Percentiles rank a stretch among this genome's conserved stretches.
phyloP scores from a whole-genome alignment of 805 yeast species.

The Cyberlindnera mycetangii region DNA sequence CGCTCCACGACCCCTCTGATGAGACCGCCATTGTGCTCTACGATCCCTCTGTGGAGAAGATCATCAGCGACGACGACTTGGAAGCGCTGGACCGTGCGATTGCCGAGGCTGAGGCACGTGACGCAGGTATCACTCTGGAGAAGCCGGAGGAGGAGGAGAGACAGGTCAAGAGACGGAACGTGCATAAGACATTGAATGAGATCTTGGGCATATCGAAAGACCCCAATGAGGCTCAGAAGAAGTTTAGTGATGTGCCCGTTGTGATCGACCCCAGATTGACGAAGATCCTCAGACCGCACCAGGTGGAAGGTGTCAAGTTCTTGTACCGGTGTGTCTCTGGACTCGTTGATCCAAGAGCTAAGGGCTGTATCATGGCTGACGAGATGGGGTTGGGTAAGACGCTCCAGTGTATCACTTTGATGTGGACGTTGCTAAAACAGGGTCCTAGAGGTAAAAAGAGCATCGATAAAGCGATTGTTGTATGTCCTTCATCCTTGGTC shows the following conservation, averaged over 20 bases:
- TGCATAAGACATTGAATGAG: constrained; percentile 71
- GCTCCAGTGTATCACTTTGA: constrained; percentile 78
- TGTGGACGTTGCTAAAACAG: constrained; percentile 91
- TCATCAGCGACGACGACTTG: constrained; percentile 26
- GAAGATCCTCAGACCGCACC: constrained; percentile 90
- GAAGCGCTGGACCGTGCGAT: constrained; percentile 33
- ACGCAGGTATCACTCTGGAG: constrained; percentile 26
- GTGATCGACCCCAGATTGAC: constrained; percentile 89
- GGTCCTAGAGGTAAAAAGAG: constrained; percentile 80
- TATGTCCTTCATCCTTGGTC: constrained; percentile 92
- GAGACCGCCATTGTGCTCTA: constrained; percentile 93
- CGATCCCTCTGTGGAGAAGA: constrained; percentile 84
- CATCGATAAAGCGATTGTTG: constrained; percentile 86
- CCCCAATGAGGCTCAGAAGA: constrained; percentile 46
- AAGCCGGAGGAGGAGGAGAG: constrained; percentile 17
- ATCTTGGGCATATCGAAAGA: constrained; percentile 66
- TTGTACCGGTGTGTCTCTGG: constrained; percentile 91
- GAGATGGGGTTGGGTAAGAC: constrained; percentile 96
- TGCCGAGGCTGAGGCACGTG: constrained; percentile 27
- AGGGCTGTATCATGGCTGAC: constrained; percentile 98
- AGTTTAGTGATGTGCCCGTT: constrained; percentile 86
- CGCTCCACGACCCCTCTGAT: constrained; percentile 91
- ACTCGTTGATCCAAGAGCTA: constrained; percentile 72
- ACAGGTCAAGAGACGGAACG: constrained; percentile 35
- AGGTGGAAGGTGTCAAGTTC: constrained; percentile 91